Evolutionary conservation across 2,329 filamentous ascomycete genomes (phyloP), one percentile per base, ranked within the genome.

Genomic region (Epichloe sp.): DNA sequence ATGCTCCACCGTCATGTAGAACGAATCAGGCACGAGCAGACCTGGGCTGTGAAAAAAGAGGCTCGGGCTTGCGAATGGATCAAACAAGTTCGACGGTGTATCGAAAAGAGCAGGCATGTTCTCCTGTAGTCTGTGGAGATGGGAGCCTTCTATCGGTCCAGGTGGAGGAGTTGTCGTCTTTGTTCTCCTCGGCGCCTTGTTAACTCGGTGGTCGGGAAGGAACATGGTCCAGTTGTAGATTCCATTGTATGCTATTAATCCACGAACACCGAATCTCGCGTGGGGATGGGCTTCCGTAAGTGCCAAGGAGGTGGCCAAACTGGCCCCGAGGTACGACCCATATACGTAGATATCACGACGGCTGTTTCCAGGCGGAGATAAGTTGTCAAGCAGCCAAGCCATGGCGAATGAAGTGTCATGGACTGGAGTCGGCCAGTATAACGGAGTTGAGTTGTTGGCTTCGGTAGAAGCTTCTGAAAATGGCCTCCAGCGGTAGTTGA

Each of bases 161-260:
- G 52, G 52, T 4, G 57, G 49, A 10, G 58, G 48, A 8, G 59
- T 51, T 8, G 48, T 21, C 11, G 38, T 52, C 48, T 57, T 61
- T 15, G 42, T 49, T 12, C 46, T 51, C 31, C 53, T 59, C 10
- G 55, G 48, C 1, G 57, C 50, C 5, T 52, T 59, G 56, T 78
- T 72, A 54, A 72, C 62, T 6, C 67, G 69, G 52, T 80, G 75
- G 55, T 75, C 71, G 0, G 75, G 75, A 11, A 80, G 68, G 53
- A 82, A 78, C 61, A 70, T 76, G 52, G 78, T 79, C 80, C 80
- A 83, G 65, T 83, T 76, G 65, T 80, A 83, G 52, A 83, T 71
- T 42, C 78, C 80, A 56, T 83, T 79, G 62, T 75, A 75, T 7
- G 73, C 71, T 15, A 79, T 65, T 35, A 81, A 62, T 7, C 79